Percentiles rank a stretch among this genome's conserved stretches.
phyloP scores from a whole-genome alignment of 2,329 filamentous ascomycete genomes.

The Chrysoporthe cubensis region DNA sequence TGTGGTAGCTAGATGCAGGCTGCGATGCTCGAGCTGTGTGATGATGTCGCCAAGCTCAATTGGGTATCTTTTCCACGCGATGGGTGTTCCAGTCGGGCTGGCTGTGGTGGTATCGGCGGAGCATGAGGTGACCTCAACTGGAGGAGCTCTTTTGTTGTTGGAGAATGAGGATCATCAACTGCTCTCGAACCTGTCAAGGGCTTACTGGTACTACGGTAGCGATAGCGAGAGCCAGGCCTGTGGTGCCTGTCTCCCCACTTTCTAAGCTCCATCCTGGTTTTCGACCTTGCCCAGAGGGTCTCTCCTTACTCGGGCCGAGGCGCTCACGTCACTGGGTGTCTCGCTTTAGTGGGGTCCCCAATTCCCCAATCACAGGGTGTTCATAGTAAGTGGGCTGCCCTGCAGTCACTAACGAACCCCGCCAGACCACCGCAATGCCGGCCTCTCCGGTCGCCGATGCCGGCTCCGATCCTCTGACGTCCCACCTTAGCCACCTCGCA shows the following conservation, averaged over 20 bases:
- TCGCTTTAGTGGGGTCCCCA: not conserved
- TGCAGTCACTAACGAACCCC: not conserved
- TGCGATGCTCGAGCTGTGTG: not conserved
- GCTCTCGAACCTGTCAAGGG: slow-evolving; percentile 2
- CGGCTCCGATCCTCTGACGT: slow-evolving; percentile 33
- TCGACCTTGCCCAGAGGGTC: slow-evolving; percentile 9
- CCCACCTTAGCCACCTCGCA: not conserved
- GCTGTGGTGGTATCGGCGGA: not conserved
- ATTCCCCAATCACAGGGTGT: slow-evolving; percentile 5
- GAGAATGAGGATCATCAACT: not conserved
- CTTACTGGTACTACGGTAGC: not conserved
- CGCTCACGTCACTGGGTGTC: slow-evolving; percentile 23
- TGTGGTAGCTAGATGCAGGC: not conserved
- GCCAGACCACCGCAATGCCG: not conserved
- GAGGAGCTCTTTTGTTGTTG: not conserved
- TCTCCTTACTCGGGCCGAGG: slow-evolving; percentile 25
- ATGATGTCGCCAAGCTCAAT: not conserved
- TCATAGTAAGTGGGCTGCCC: not conserved
- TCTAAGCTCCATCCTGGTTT: slow-evolving; percentile 7
- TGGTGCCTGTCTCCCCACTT: not conserved
- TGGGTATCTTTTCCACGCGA: not conserved
- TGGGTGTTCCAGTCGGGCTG: not conserved
- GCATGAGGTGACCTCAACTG: not conserved
- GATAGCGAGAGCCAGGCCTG: not conserved
- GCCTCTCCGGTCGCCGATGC: slow-evolving; percentile 12